Conservation (phyloP, 768 basidiomycete species). For the Sistotremastrum suecicum region DNA sequence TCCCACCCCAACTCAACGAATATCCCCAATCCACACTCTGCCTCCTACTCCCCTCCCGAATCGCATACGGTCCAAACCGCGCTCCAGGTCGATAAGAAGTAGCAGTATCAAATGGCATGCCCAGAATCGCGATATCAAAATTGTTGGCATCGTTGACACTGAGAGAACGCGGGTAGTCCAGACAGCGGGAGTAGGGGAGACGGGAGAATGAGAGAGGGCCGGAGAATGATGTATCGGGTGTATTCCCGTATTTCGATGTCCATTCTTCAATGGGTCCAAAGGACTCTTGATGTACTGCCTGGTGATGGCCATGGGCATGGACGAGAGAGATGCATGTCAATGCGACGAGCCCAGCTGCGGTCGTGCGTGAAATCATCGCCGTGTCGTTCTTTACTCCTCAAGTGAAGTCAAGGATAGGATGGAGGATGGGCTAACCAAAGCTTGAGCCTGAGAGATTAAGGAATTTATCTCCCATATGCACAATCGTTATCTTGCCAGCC, state of each 20-base stretch:
- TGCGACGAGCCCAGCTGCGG: too few species aligned
- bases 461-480: too few species aligned
- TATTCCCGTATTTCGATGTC: constrained; percentile 60
- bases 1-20: neutral
- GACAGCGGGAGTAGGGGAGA: constrained; percentile 56
- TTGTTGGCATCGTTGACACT: constrained; percentile 17
- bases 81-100: constrained; percentile 19
- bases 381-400: too few species aligned
- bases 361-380: too few species aligned
- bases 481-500: too few species aligned
- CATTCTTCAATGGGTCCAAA: constrained; percentile 26
- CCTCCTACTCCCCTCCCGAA: constrained; percentile 16
- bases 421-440: too few species aligned
- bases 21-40: constrained; percentile 8
- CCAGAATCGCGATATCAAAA: constrained; percentile 23
- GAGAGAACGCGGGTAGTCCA: constrained; percentile 23
- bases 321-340: too few species aligned
- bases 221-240: constrained; percentile 61
- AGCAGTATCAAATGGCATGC: constrained; percentile 8
- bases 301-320: too few species aligned
- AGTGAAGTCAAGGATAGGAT: too few species aligned
- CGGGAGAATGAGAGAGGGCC: constrained; percentile 79
- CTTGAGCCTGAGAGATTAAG: too few species aligned
- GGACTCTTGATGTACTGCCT: too few species aligned
- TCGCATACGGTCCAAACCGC: constrained; percentile 23